Percentiles rank a stretch among this genome's conserved stretches.
Conservation (phyloP, 2,329 filamentous ascomycete species). For the Curvularia sp. region DNA sequence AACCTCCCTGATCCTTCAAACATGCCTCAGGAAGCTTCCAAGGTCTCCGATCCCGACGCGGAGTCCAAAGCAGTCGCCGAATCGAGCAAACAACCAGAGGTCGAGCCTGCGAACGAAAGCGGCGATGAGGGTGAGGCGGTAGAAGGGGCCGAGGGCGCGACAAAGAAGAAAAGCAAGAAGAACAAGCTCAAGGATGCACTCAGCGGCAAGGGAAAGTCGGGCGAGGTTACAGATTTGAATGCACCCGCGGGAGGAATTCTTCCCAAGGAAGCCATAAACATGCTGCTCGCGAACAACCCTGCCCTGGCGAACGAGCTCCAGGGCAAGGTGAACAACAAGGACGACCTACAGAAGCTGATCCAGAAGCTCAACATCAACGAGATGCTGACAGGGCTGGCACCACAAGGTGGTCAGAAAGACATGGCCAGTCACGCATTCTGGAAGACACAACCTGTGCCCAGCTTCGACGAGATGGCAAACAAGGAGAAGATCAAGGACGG, state of each 20-base stretch:
- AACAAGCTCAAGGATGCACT: conserved; percentile 63
- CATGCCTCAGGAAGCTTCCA: conserved; percentile 64
- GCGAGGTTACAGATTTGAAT: conserved; percentile 33
- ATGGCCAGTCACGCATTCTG: conserved; percentile 99
- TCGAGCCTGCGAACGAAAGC: conserved; percentile 44
- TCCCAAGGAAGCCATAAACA: conserved; percentile 48
- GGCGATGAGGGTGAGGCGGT: conserved; percentile 45
- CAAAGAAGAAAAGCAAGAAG: conserved; percentile 72
- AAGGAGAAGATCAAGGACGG: conserved; percentile 69
- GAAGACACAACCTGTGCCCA: conserved; percentile 94
- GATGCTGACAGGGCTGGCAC: conserved; percentile 75
- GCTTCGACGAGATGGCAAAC: conserved; percentile 66
- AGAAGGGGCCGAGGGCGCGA: conserved; percentile 42
- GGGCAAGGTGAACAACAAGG: conserved; percentile 38
- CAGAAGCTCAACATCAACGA: conserved; percentile 72
- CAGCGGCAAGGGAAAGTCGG: conserved; percentile 44
- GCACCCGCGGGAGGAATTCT: conserved; percentile 42
- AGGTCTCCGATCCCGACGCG: conserved; percentile 62
- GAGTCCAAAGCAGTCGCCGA: conserved; percentile 56
- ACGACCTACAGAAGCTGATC: conserved; percentile 56
- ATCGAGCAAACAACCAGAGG: conserved; percentile 38
- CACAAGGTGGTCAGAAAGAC: conserved; percentile 90
- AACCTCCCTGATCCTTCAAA: conserved; percentile 5
- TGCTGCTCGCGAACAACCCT: conserved; percentile 49
- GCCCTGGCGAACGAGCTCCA: conserved; percentile 48